Percentiles rank a stretch among this genome's conserved stretches.
Evolutionary conservation across 148 eudicot genomes (phyloP).

Genomic region (Talinum fruticosum): DNA sequence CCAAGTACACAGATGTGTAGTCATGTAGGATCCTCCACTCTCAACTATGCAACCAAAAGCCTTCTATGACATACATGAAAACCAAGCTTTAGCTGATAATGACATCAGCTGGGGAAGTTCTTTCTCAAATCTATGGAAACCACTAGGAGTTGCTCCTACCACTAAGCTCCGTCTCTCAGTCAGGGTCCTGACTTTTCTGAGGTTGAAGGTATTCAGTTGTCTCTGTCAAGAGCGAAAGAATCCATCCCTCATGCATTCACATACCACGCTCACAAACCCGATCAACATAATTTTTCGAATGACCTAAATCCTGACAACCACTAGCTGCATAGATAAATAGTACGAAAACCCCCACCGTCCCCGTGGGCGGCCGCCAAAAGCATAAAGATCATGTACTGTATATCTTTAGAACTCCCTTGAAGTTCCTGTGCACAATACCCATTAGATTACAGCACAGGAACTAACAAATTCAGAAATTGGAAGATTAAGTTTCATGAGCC

Average conservation of each 20-base stretch:
- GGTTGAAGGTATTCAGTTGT: background rate
- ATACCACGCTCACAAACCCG: background rate
- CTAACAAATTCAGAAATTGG: background rate
- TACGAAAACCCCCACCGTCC: background rate
- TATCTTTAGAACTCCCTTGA: background rate
- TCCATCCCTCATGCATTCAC: background rate
- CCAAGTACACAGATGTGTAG: background rate
- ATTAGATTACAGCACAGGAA: background rate
- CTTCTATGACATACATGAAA: no score
- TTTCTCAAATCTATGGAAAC: background rate
- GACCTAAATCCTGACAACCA: background rate
- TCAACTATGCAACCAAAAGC: background rate
- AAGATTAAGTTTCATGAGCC: background rate
- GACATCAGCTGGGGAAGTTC: background rate
- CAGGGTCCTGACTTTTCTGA: background rate
- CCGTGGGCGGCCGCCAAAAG: background rate
- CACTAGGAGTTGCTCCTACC: background rate
- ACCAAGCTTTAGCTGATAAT: background rate
- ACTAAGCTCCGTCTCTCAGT: background rate
- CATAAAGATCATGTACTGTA: background rate
- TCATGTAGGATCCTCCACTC: background rate
- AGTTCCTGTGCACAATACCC: no score
- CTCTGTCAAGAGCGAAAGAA: background rate
- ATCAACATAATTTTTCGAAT: background rate
- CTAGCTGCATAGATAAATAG: background rate